Base-by-base conservation (phyloP, 768 basidiomycete species). In the Amanita phalloides region DNA sequence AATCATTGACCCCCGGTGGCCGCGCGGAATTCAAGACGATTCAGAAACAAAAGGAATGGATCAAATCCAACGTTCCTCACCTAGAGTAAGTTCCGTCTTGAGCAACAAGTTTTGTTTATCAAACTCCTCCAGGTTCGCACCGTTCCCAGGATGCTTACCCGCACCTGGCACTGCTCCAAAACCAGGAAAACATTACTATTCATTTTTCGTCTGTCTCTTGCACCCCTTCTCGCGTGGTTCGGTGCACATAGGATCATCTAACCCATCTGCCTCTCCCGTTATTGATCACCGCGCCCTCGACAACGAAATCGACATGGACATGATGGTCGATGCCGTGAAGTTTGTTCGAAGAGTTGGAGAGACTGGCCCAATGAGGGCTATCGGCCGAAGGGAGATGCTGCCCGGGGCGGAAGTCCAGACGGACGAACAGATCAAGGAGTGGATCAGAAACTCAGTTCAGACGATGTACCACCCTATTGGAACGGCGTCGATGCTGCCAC, bases 401-500 rank as follows among this genome's bases (percentile, higher is more conserved):
- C 54, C 54, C 17, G 44, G 54, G 28, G 28, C 20, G 6, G 37
- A 38, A 2, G 35, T 39, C 6, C 44, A 47, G 5, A 43, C 55
- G 26, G 55, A 57, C 2, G 55, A 57, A 21, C n/a, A 51, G 20
- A 9, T 58, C 6, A 47, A 43, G 14, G 58, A 54, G 4, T 60
- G 47, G 30, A 48, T 61, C 36, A 54, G 53, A 28, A 20, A 38
- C 37, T 48, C 25, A 2, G 39, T 57, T 8, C 36, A 25, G 3
- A 49, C 54, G 3, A 25, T 49, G 14, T 55, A 51, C 42, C 46
- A 54, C 38, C 49, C 41, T 26, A 51, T 54, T 25, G 53, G 53
- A 17, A 59, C 67, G 3, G 62, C 61, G 45, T 62, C 66, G 2
- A 70, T 72, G 71, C 56, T 71, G 11, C 70, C 71, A 6, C 53